Evolutionary conservation across 106 monocot genomes (phyloP).

Genomic region (Dendrobium chrysotoxum): DNA sequence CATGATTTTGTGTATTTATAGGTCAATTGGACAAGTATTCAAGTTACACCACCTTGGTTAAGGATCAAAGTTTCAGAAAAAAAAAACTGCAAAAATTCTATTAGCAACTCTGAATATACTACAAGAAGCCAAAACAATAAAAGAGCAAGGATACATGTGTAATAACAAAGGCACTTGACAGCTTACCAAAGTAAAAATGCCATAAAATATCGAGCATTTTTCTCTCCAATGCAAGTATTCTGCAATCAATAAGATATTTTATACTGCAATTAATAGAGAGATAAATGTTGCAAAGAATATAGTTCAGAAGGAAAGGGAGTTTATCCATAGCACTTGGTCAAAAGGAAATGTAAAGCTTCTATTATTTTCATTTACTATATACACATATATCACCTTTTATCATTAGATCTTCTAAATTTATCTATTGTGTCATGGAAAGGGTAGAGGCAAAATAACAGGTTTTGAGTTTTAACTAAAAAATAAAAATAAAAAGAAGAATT

Average conservation of each 20-base stretch:
- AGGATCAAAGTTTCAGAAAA: not conserved
- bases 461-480: not conserved
- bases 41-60: not conserved
- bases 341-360: not conserved
- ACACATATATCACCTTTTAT: not conserved
- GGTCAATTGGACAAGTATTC: not conserved
- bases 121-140: not conserved
- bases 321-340: not conserved
- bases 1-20: not conserved
- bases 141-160: not conserved
- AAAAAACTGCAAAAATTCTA: not conserved
- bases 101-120: not conserved
- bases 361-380: constrained; percentile 2
- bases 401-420: not conserved
- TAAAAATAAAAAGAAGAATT: not conserved
- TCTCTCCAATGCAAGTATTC: constrained; percentile 99
- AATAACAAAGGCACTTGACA: not conserved
- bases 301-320: not conserved
- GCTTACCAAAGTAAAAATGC: constrained; percentile 89
- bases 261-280: not conserved
- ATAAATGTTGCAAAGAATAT: not conserved
- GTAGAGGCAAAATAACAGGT: not conserved
- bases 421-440: not conserved
- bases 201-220: constrained; percentile 84
- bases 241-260: constrained; percentile 32